These are phyloP conservation scores for Penicillium herquei DNA, from an alignment of 495 filamentous ascomycete genomes.

Conservation along the genomic window DNA sequence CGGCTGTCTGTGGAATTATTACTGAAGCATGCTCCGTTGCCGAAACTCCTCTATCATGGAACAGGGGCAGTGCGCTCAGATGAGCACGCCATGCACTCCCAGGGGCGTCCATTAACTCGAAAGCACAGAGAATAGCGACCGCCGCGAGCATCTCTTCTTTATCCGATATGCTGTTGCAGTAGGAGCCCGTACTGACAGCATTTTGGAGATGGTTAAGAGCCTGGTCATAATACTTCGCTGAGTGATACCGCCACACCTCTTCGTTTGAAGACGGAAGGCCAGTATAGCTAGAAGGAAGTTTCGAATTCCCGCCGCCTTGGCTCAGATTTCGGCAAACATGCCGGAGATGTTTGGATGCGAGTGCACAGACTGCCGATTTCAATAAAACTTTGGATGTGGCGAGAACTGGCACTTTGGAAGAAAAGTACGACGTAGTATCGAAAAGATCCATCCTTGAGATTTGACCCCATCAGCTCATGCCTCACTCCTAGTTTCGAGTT, in stretches of 20 bases:
- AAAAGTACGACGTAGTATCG: conserved; percentile 20
- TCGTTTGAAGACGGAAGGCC: conserved; percentile 5
- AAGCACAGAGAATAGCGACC: conserved; percentile 22
- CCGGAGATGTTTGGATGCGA: conserved; percentile 19
- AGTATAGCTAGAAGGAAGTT: not conserved
- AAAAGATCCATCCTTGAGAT: conserved; percentile 23
- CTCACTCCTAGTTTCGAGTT: not conserved
- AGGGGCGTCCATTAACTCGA: conserved; percentile 24
- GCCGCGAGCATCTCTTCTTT: conserved; percentile 27
- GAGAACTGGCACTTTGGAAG: conserved; percentile 19
- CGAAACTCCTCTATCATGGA: conserved; percentile 4
- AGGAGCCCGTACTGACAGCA: conserved; percentile 11
- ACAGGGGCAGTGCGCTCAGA: conserved; percentile 19
- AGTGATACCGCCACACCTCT: conserved; percentile 22
- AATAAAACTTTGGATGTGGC: conserved; percentile 14
- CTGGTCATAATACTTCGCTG: conserved; percentile 20
- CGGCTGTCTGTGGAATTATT: conserved; percentile 11
- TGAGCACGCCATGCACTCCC: conserved; percentile 23
- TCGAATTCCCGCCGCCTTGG: not conserved
- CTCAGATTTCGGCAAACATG: conserved; percentile 5
- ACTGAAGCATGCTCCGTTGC: conserved; percentile 6
- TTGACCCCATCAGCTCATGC: not conserved
- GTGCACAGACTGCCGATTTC: conserved; percentile 19
- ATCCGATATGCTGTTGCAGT: conserved; percentile 1
- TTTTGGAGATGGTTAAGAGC: conserved; percentile 16